A percentile compares a stretch with the other conserved stretches of the same genome.
Conservation (phyloP, 2,329 filamentous ascomycete species). For the Aspergillus persii region DNA sequence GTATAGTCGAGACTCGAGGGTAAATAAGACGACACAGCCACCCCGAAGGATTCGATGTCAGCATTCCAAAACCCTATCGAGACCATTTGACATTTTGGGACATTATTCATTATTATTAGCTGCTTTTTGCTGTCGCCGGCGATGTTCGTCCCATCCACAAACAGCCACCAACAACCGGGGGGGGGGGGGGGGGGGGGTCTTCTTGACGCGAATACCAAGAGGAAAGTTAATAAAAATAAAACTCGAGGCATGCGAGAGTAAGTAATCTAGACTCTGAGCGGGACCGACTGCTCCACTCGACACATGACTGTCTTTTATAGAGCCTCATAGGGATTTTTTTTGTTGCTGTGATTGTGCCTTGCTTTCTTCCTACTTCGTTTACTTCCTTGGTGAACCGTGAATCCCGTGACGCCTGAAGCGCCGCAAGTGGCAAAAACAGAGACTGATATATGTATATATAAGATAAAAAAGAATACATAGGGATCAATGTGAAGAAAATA, state of each 20-base stretch:
- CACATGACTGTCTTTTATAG: not conserved
- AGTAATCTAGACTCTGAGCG: not conserved
- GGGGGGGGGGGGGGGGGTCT: too few species aligned
- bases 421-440: not conserved
- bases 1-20: not conserved
- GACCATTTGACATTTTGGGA: not conserved
- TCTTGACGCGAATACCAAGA: not conserved
- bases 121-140: too few species aligned
- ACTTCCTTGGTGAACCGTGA: not conserved
- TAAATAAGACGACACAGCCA: slow-evolving; percentile 11
- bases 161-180: not conserved
- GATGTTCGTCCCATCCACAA: not conserved
- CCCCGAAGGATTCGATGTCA: slow-evolving; percentile 8
- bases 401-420: not conserved
- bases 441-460: not conserved
- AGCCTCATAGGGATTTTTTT: not conserved
- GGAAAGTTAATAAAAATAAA: not conserved
- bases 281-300: not conserved
- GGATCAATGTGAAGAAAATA: not conserved
- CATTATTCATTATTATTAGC: too few species aligned
- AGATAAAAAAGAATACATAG: not conserved
- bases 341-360: not conserved
- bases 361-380: not conserved
- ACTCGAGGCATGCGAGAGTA: not conserved
- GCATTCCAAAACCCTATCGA: not conserved